These are phyloP conservation scores for Pseudomonodictys pantanalensis DNA, from an alignment of 495 filamentous ascomycete genomes.

Conservation along the genomic window DNA sequence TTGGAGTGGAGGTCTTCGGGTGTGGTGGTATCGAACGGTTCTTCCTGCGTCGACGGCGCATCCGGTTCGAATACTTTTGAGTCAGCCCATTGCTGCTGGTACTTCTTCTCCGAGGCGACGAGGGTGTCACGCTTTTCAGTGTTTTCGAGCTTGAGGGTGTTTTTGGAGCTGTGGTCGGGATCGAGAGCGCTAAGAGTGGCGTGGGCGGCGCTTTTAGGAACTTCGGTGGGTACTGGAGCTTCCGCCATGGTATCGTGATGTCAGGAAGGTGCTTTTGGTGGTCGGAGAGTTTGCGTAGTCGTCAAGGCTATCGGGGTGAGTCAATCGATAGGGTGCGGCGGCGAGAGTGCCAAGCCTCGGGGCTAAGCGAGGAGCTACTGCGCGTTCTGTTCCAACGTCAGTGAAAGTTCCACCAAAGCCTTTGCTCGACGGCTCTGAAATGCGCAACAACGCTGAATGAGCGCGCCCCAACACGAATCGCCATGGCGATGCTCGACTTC, in stretches of 20 bases:
- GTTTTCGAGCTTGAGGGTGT: conserved; percentile 73
- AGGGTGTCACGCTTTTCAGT: conserved; percentile 88
- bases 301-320: not conserved
- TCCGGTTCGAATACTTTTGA: conserved; percentile 76
- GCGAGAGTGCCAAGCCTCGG: not conserved
- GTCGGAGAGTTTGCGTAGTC: not conserved
- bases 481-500: conserved; percentile 1
- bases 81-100: conserved; percentile 81
- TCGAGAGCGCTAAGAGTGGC: conserved; percentile 57
- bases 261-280: not conserved
- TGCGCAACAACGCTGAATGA: not conserved
- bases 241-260: conserved; percentile 15
- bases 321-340: not conserved
- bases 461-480: too few relatives aligned
- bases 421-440: not conserved
- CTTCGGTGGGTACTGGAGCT: not conserved
- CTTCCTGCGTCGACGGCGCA: conserved; percentile 72
- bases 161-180: conserved; percentile 59
- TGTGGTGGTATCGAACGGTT: conserved; percentile 66
- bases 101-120: conserved; percentile 86
- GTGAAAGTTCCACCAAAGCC: not conserved
- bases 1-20: conserved; percentile 71
- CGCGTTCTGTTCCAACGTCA: not conserved
- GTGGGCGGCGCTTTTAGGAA: conserved; percentile 48
- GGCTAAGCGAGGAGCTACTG: not conserved